These are phyloP conservation scores for Populus alba DNA, from an alignment of 345 rosid genomes.

Conservation along the genomic window DNA sequence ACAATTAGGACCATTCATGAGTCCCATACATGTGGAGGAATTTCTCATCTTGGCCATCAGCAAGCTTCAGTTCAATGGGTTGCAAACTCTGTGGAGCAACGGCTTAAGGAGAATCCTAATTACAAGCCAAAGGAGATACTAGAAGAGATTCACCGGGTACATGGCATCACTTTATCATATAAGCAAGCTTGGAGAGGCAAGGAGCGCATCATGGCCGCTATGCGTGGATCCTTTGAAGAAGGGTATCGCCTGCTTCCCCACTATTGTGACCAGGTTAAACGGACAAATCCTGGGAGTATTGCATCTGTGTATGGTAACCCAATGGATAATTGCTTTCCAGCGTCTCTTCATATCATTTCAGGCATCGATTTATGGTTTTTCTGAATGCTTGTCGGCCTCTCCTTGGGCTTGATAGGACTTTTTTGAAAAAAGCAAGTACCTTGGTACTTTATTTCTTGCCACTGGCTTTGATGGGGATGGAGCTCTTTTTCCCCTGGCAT, in stretches of 20 bases:
- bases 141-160: slow-evolving; percentile 94
- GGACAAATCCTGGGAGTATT: slow-evolving; percentile 88
- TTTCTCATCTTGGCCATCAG: slow-evolving; percentile 92
- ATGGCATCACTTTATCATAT: slow-evolving; percentile 89
- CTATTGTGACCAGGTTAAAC: slow-evolving; percentile 85
- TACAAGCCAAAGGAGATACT: slow-evolving; percentile 94
- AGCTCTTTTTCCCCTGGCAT: slow-evolving; percentile 85
- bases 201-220: slow-evolving; percentile 92
- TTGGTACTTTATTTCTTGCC: slow-evolving; percentile 90
- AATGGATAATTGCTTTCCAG: slow-evolving; percentile 74
- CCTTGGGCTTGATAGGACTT: slow-evolving; percentile 86
- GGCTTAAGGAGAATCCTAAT: slow-evolving; percentile 88
- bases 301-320: slow-evolving; percentile 84
- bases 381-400: slow-evolving; percentile 93
- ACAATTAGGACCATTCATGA: slow-evolving; percentile 91
- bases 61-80: slow-evolving; percentile 99
- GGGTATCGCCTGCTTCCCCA: slow-evolving; percentile 92
- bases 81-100: slow-evolving; percentile 88
- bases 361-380: slow-evolving; percentile 95
- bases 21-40: slow-evolving; percentile 85
- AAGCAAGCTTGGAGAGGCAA: slow-evolving; percentile 99
- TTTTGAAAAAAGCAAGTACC: slow-evolving; percentile 84
- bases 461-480: slow-evolving; percentile 98
- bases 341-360: slow-evolving; percentile 95
- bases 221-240: slow-evolving; percentile 99